A percentile compares a stretch with the other conserved stretches of the same genome.
Evolutionary conservation across 257 asterid species (phyloP).

Genomic region (Nicotiana paniculata): DNA sequence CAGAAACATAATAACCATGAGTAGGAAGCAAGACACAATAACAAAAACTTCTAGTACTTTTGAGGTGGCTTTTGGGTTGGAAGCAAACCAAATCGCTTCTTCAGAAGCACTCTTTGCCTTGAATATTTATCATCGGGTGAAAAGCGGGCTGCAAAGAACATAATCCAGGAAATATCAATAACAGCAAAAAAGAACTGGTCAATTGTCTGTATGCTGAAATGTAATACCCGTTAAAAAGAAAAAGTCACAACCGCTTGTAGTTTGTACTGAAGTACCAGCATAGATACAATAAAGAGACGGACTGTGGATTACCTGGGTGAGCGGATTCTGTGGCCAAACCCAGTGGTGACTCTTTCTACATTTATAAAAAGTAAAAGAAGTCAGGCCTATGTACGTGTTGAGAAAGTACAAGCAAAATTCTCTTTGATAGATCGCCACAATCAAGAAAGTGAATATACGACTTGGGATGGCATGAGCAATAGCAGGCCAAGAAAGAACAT

Average conservation of each 20-base stretch:
- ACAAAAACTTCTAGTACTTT: conserved; percentile 34
- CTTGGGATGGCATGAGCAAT: not conserved
- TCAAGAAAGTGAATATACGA: not conserved
- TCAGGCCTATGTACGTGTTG: not conserved
- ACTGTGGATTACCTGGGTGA: conserved; percentile 60
- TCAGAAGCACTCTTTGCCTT: conserved; percentile 75
- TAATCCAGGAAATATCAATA: not conserved
- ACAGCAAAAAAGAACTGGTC: not conserved
- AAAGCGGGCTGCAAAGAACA: conserved; percentile 62
- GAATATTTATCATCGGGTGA: conserved; percentile 83
- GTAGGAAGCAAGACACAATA: not conserved
- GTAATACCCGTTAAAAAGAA: not conserved
- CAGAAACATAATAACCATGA: not conserved
- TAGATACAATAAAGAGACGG: not conserved
- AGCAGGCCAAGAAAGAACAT: not conserved
- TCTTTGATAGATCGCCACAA: not conserved
- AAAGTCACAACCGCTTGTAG: not conserved
- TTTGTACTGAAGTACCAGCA: not conserved
- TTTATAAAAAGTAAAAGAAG: conserved; percentile 8
- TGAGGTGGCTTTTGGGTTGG: conserved; percentile 70
- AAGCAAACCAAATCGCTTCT: conserved; percentile 83
- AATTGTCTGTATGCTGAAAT: not conserved
- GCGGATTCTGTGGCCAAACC: conserved; percentile 76
- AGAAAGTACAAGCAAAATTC: not conserved
- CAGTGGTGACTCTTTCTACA: conserved; percentile 66